Conservation (phyloP, 305 asterid species). For the Fraxinus sp. region DNA sequence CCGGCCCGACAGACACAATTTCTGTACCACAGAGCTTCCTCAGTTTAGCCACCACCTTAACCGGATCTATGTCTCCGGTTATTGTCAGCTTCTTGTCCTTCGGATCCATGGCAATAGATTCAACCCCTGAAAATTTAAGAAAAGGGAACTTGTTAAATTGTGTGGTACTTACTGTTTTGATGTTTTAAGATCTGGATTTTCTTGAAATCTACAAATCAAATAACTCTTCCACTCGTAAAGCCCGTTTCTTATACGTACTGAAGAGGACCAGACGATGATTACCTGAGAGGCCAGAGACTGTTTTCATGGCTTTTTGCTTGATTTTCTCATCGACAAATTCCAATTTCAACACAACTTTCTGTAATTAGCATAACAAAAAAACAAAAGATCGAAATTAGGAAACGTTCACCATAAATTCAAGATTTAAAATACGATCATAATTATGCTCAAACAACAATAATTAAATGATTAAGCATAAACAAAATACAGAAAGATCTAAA, state of each 20-base stretch:
- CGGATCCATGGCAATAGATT: conserved; percentile 57
- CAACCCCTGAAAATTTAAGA: conserved; percentile 48
- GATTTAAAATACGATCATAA: neutral
- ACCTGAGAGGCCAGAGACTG: conserved; percentile 68
- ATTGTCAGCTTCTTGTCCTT: conserved; percentile 69
- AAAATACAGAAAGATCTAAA: neutral
- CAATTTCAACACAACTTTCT: conserved; percentile 70
- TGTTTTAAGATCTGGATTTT: conserved; percentile 3
- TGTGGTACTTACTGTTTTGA: neutral
- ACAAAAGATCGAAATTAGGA: neutral
- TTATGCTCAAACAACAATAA: neutral
- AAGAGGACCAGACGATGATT: neutral
- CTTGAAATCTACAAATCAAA: neutral
- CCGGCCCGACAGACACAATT: conserved; percentile 66
- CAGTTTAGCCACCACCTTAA: conserved; percentile 50
- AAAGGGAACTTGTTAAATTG: neutral
- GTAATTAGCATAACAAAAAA: conserved; percentile 22
- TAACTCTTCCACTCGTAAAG: neutral
- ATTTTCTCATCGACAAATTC: conserved; percentile 59
- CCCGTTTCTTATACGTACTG: too few species aligned
- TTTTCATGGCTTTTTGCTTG: conserved; percentile 69
- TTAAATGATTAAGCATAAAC: neutral
- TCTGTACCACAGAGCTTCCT: conserved; percentile 66
- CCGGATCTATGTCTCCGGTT: conserved; percentile 68
- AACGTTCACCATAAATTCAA: too few species aligned